A percentile compares a stretch with the other conserved stretches of the same genome.
phyloP scores from a whole-genome alignment of 2,329 filamentous ascomycete genomes.

The Colletotrichum abscissum region DNA sequence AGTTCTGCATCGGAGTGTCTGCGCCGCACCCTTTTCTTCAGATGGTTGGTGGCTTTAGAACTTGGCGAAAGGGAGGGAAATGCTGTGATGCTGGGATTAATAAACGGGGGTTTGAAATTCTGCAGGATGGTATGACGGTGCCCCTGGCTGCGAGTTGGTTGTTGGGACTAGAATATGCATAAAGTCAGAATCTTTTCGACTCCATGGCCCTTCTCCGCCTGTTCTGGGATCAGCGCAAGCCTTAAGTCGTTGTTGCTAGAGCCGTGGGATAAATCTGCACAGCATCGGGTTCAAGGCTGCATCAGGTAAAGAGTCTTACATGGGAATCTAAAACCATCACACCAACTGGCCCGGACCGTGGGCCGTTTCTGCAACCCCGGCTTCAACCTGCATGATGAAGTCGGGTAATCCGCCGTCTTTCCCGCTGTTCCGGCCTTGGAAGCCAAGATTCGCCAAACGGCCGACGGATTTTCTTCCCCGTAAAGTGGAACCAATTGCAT shows the following conservation, averaged over 20 bases:
- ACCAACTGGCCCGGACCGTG: not conserved
- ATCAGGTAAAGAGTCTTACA: slow-evolving; percentile 1
- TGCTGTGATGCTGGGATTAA: not conserved
- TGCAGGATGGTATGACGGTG: slow-evolving; percentile 2
- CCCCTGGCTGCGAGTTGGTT: not conserved
- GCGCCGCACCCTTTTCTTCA: not conserved
- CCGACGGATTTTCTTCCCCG: not conserved
- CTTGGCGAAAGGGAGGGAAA: not conserved
- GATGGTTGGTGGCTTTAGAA: slow-evolving; percentile 1
- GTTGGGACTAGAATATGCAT: not conserved
- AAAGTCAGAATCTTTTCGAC: not conserved
- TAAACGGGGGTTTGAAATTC: not conserved
- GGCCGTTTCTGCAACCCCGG: slow-evolving; percentile 10
- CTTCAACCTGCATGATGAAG: slow-evolving; percentile 6
- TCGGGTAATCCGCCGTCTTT: not conserved
- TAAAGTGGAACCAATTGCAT: not conserved
- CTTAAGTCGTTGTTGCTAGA: not conserved
- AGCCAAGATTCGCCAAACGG: not conserved
- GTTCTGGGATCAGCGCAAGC: not conserved
- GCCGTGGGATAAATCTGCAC: not conserved
- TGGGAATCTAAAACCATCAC: not conserved
- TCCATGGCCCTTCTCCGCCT: not conserved
- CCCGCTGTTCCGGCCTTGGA: not conserved
- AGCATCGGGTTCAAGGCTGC: not conserved
- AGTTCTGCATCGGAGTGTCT: not conserved